These are phyloP conservation scores for Daedaleopsis nitida DNA, from an alignment of 768 basidiomycete genomes.

Conservation along the genomic window DNA sequence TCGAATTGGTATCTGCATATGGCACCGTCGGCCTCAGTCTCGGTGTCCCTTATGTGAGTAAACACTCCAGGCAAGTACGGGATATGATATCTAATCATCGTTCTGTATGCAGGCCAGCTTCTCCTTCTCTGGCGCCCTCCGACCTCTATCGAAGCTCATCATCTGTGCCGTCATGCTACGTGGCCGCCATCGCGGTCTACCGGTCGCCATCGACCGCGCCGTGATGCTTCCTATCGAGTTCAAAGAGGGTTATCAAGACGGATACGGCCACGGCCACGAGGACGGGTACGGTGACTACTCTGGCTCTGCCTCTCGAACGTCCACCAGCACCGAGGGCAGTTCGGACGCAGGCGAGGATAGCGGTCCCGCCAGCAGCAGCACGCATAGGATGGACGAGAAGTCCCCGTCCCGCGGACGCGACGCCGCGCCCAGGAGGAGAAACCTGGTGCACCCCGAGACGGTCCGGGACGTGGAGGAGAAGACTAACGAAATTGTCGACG, in stretches of 20 bases:
- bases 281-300: conserved; percentile 6
- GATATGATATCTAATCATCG: background rate
- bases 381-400: background rate
- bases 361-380: background rate
- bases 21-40: conserved; percentile 89
- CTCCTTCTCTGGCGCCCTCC: conserved; percentile 78
- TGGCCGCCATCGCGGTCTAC: conserved; percentile 86
- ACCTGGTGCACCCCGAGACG: background rate
- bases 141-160: conserved; percentile 84
- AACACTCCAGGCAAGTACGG: conserved; percentile 13
- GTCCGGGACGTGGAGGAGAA: background rate
- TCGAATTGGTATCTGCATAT: conserved; percentile 87
- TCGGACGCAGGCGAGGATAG: background rate
- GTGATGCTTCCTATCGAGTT: conserved; percentile 65
- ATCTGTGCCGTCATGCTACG: conserved; percentile 90
- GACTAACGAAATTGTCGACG: background rate
- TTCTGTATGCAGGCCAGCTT: conserved; percentile 61
- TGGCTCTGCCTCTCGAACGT: background rate
- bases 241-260: conserved; percentile 17
- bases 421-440: background rate
- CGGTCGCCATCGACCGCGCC: conserved; percentile 87
- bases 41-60: conserved; percentile 76
- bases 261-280: conserved; percentile 2
- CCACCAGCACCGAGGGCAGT: background rate
- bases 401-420: background rate